Percentiles rank a stretch among this genome's conserved stretches.
Evolutionary conservation across 768 basidiomycete genomes (phyloP).

Genomic region (Hydnum rufescens): DNA sequence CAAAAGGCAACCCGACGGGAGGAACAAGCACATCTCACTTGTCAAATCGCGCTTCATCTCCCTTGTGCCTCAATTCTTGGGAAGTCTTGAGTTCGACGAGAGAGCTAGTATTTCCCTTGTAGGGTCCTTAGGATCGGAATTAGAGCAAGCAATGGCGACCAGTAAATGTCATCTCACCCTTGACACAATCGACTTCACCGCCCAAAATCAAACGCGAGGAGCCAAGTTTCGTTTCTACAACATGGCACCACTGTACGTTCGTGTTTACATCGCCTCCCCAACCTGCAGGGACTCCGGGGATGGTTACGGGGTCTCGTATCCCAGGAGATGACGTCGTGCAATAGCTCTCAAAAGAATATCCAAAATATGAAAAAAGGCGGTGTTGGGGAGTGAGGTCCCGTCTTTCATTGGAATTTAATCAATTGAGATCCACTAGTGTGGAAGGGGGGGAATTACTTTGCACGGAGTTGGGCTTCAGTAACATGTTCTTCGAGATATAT

Average conservation of each 20-base stretch:
- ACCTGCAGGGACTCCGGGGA: slow-evolving; percentile 23
- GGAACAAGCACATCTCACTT: slow-evolving; percentile 28
- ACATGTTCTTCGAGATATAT: slow-evolving; percentile 59
- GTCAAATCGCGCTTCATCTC: slow-evolving; percentile 60
- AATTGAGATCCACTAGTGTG: background rate
- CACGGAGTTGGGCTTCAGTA: slow-evolving; percentile 34
- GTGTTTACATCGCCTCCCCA: slow-evolving; percentile 76
- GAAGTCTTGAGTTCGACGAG: slow-evolving; percentile 85
- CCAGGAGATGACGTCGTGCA: slow-evolving; percentile 31
- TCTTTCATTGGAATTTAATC: slow-evolving; percentile 21
- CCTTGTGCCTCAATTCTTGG: slow-evolving; percentile 32
- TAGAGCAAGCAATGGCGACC: background rate
- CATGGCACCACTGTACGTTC: slow-evolving; percentile 77
- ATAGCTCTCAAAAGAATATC: slow-evolving; percentile 79
- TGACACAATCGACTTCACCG: slow-evolving; percentile 81
- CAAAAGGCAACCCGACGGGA: background rate
- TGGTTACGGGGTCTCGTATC: slow-evolving; percentile 12
- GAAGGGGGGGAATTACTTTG: slow-evolving; percentile 32
- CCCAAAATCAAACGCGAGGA: slow-evolving; percentile 55
- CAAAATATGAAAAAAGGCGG: slow-evolving; percentile 52
- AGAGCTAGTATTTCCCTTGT: slow-evolving; percentile 38
- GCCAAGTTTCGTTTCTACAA: slow-evolving; percentile 71
- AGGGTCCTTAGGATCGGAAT: slow-evolving; percentile 27
- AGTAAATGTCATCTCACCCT: slow-evolving; percentile 26
- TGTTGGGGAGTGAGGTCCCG: slow-evolving; percentile 46